A percentile compares a stretch with the other conserved stretches of the same genome.
These are phyloP conservation scores for Aspergillus affinis DNA, from an alignment of 495 filamentous ascomycete genomes.

Conservation along the genomic window DNA sequence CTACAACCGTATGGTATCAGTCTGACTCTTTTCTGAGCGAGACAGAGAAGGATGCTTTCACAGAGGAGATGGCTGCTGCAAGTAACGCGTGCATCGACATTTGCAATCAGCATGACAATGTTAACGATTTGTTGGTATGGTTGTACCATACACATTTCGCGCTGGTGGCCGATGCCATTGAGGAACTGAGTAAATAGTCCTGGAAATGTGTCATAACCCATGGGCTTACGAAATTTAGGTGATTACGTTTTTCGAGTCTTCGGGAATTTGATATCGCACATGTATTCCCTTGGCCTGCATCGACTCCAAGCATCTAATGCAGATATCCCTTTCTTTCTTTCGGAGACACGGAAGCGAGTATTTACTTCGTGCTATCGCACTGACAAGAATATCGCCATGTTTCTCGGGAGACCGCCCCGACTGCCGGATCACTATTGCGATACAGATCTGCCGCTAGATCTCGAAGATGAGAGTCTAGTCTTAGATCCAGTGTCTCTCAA, in stretches of 20 bases:
- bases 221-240: constrained; percentile 10
- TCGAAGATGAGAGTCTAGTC: constrained; percentile 43
- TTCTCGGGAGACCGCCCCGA: constrained; percentile 50
- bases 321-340: constrained; percentile 39
- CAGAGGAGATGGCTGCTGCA: constrained; percentile 10
- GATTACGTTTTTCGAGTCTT: constrained; percentile 42
- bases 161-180: constrained; percentile 4
- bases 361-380: constrained; percentile 42
- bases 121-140: constrained; percentile 10
- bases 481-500: constrained; percentile 32
- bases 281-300: constrained; percentile 8
- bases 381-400: constrained; percentile 45
- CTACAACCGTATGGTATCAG: not conserved
- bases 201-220: not conserved
- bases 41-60: constrained; percentile 2
- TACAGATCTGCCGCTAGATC: constrained; percentile 50
- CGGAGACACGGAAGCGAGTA: constrained; percentile 41
- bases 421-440: constrained; percentile 46
- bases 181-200: constrained; percentile 2
- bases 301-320: constrained; percentile 24
- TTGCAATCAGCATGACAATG: constrained; percentile 6
- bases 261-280: constrained; percentile 34
- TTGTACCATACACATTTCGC: not conserved
- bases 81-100: constrained; percentile 11
- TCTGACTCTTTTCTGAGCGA: not conserved